phyloP scores from a whole-genome alignment of 2,329 filamentous ascomycete species.

The Scytalidium sp. region DNA sequence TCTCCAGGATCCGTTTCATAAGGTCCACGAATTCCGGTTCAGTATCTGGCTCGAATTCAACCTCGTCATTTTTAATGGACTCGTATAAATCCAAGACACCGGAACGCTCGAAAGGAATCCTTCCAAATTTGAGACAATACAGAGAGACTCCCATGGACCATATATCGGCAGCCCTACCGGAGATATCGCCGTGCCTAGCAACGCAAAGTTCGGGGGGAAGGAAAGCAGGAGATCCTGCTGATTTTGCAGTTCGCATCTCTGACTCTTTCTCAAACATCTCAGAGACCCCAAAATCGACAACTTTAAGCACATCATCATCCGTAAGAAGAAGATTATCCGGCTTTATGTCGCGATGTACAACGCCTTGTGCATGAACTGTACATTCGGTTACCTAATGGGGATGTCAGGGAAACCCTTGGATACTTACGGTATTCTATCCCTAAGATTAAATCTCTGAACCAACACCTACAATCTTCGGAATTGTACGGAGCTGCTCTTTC shows the following conservation, averaged over 20 bases:
- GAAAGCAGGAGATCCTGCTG: conserved; percentile 91
- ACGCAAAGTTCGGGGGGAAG: conserved; percentile 90
- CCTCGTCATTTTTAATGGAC: conserved; percentile 71
- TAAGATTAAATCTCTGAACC: conserved; percentile 92
- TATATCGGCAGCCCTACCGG: conserved; percentile 86
- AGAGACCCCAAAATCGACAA: conserved; percentile 98
- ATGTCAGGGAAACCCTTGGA: neutral
- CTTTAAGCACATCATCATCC: conserved; percentile 88
- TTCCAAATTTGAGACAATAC: conserved; percentile 87
- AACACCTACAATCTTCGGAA: conserved; percentile 78
- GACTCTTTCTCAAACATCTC: conserved; percentile 93
- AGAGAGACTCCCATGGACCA: conserved; percentile 98
- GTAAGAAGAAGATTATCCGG: conserved; percentile 93
- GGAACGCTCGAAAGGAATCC: conserved; percentile 78
- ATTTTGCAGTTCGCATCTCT: conserved; percentile 89
- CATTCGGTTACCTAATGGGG: conserved; percentile 14
- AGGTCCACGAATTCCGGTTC: conserved; percentile 71
- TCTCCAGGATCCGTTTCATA: conserved; percentile 72
- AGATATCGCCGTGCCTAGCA: conserved; percentile 80
- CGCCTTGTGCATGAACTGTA: conserved; percentile 84
- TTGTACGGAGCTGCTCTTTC: conserved; percentile 79
- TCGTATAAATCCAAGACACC: conserved; percentile 86
- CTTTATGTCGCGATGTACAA: conserved; percentile 96
- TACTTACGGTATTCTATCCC: conserved; percentile 86
- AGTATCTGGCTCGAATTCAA: conserved; percentile 60